Evolutionary conservation across 164 flowering plant genomes (phyloP).

Genomic region (Aristolochia californica): DNA sequence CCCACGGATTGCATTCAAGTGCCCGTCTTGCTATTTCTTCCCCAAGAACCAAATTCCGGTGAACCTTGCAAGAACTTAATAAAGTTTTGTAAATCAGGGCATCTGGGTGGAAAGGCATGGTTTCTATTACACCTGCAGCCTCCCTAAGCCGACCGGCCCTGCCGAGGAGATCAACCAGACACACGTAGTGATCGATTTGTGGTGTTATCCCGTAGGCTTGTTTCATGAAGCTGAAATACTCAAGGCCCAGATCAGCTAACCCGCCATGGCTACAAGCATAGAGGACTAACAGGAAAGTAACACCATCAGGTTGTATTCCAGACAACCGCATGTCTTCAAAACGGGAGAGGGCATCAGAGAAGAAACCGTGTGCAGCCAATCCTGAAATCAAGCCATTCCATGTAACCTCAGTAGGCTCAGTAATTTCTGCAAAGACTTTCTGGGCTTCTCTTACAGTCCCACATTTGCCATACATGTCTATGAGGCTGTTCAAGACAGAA

Average conservation of each 20-base stretch:
- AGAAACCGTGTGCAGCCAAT: slow-evolving; percentile 38
- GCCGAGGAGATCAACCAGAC: slow-evolving; percentile 52
- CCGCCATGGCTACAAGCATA: slow-evolving; percentile 52
- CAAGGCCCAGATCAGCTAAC: slow-evolving; percentile 37
- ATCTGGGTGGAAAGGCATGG: slow-evolving; percentile 36
- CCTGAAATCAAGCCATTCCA: slow-evolving; percentile 53
- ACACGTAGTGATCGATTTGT: slow-evolving; percentile 39
- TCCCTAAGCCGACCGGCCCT: slow-evolving; percentile 42
- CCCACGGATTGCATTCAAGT: slow-evolving; percentile 35
- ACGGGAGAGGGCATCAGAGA: slow-evolving; percentile 32
- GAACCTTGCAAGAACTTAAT: slow-evolving; percentile 36
- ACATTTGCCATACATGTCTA: slow-evolving; percentile 52
- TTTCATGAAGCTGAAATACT: slow-evolving; percentile 37
- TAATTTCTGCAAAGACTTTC: slow-evolving; percentile 29
- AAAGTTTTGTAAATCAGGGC: slow-evolving; percentile 38
- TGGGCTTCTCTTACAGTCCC: slow-evolving; percentile 31
- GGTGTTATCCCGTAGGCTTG: slow-evolving; percentile 20
- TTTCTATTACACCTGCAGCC: slow-evolving; percentile 31
- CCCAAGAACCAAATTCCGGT: slow-evolving; percentile 37
- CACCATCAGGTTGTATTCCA: slow-evolving; percentile 34
- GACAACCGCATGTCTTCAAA: slow-evolving; percentile 49
- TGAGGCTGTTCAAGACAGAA: slow-evolving; percentile 39
- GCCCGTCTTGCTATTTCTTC: slow-evolving; percentile 43
- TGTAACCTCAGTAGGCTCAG: slow-evolving; percentile 38
- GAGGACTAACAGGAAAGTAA: slow-evolving; percentile 42